Evolutionary conservation across 2,329 filamentous ascomycete genomes (phyloP), one percentile per base, ranked within the genome.

Genomic region (Colletotrichum limetticola): DNA sequence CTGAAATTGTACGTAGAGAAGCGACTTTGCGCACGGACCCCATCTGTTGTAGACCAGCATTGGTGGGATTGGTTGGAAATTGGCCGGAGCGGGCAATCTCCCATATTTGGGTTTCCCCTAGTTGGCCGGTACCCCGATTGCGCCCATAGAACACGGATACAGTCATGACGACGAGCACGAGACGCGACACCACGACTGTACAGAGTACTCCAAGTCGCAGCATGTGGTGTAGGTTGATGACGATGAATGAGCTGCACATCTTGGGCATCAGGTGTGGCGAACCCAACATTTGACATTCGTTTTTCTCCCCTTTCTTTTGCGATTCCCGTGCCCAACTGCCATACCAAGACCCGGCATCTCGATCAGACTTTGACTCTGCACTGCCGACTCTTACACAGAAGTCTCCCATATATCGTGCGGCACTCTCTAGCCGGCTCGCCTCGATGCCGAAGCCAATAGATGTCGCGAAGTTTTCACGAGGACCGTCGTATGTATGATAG

Each of bases 51-150:
- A 52, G 55, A 22, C 37, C 46, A 60, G 28, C 24, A 35, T 37
- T 61, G 60, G 68, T 32, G 22, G 67, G 71, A 72, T 74, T 72
- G 71, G 62, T 62, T 74, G 49, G 61, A 74, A 63, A 67, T 58
- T 67, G 68, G 68, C 52, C 46, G 56, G 28, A 57, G 66, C 55
- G 66, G 46, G 70, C 70, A 72, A 61, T 70, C 60, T 70, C 42
- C 56, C 60, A 66, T 30, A 70, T 30, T 73, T 71, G 66, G 60
- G 66, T 71, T 73, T 66, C 56, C 60, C 46, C 49, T 61, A 70
- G 60, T 37, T 59, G 60, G 46, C 32, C 56, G 22, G 19, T 46
- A 70, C 62, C 57, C 57, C 68, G 68, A 67, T 67, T 57, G 24
- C 42, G 59, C 56, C 12, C 46, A 24, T 22, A 16, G 16, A 46